These are phyloP conservation scores for Acanthamoeba divionensis DNA, from an alignment of 208 protist genomes.

Conservation along the genomic window DNA sequence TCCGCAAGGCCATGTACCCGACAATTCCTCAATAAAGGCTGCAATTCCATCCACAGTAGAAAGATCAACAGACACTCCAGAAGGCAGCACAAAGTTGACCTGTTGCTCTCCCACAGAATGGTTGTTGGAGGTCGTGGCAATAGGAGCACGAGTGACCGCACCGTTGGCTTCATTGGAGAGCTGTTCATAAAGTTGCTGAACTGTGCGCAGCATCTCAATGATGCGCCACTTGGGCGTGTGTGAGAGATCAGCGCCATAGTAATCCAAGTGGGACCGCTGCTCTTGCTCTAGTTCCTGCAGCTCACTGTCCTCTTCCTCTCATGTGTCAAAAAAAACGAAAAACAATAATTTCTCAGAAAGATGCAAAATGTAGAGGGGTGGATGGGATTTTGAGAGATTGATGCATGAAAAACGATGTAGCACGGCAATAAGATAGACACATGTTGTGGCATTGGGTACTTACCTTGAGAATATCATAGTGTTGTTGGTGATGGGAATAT, in stretches of 20 bases:
- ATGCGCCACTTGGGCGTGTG: not conserved
- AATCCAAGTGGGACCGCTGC: not conserved
- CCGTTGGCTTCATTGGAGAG: not conserved
- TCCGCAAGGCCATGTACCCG: too few relatives aligned
- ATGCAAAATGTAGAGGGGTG: too few relatives aligned
- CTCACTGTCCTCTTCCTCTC: too few relatives aligned
- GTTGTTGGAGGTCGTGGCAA: not conserved
- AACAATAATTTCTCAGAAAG: too few relatives aligned
- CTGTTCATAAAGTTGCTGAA: constrained; percentile 5
- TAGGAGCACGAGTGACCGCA: not conserved
- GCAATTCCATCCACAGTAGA: not conserved
- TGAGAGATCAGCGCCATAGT: not conserved
- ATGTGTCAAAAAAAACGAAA: too few relatives aligned
- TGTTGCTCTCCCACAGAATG: not conserved
- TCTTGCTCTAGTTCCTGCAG: too few relatives aligned
- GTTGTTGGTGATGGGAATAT: too few relatives aligned
- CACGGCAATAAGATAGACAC: too few relatives aligned
- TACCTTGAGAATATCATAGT: too few relatives aligned
- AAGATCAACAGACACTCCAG: not conserved
- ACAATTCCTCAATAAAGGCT: not conserved
- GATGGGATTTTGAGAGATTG: too few relatives aligned
- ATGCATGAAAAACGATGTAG: too few relatives aligned
- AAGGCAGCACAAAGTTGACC: not conserved
- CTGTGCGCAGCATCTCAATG: constrained; percentile 3
- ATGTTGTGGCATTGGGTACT: too few relatives aligned